Evolutionary conservation across 169 alveolate species (phyloP), one percentile per base, ranked within the genome.

Genomic region (Babesia gibsoni): DNA sequence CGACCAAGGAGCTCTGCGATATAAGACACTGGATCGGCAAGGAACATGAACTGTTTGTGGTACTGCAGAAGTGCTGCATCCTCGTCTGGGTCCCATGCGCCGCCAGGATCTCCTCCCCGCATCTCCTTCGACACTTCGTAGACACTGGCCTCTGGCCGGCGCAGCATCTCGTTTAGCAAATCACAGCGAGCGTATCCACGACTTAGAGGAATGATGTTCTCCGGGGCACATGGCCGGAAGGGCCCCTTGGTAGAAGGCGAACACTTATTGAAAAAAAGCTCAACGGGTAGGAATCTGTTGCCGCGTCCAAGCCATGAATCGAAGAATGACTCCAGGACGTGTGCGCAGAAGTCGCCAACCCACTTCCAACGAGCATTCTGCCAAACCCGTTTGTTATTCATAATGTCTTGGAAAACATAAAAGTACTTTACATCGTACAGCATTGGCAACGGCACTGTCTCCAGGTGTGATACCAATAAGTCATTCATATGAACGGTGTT

Each of bases 391-490:
- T 52, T 27, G 46, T 67, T 56, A 22, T 27, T 30, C n/a, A 52
- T 48, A 3, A 77, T 29, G 18, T 67, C 72, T 6, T 56, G 41
- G 46, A 77, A 67, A n/a, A 69, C 65, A 39, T 46, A 61, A 37
- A 77, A 77, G 35, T 77, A 77, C 67, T 77, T 77, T 23, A 77
- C 18, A 35, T 77, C 86, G 52, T 77, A 77, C 23, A 77, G 46
- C 37, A 66, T 30, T 9, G 82, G 53, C 27, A 20, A 8, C 16
- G 86, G 86, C 41, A 77, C 64, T 23, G 42, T 25, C 57, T 67
- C 80, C 22, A 77, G 72, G 52, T 77, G 75, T 3, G 74, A n/a
- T 29, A 77, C 52, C 41, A 77, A 46, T 49, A 77, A 39, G 45
- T 77, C 86, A 46, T 56, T 66, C 36, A 57, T 30, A 30, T 57